Evolutionary conservation across 257 asterid genomes (phyloP).

Genomic region (Solanum habrochaites): DNA sequence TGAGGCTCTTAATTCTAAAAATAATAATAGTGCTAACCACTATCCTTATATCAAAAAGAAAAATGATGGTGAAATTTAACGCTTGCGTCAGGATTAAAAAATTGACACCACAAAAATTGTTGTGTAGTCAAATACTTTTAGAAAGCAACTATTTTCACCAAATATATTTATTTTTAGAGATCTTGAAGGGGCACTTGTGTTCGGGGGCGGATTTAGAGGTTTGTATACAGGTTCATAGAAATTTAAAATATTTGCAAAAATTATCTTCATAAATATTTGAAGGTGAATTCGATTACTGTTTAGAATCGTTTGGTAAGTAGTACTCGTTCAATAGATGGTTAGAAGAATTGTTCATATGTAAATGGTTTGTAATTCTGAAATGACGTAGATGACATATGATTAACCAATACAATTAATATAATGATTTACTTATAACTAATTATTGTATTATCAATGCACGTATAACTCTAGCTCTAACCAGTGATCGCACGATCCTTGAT

Average conservation of each 20-base stretch:
- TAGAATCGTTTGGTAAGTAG: fast-evolving
- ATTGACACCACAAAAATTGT: too few species aligned
- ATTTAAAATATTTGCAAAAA: neutral
- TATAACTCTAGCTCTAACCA: too few species aligned
- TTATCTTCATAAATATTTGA: neutral
- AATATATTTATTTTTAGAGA: neutral
- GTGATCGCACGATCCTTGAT: neutral
- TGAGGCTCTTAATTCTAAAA: neutral
- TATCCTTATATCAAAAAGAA: neutral
- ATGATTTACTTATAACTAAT: too few species aligned
- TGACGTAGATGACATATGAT: too few species aligned
- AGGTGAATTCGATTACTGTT: too few species aligned
- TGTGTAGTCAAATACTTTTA: neutral
- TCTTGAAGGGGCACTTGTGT: neutral
- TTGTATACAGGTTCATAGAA: neutral
- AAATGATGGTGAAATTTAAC: too few species aligned
- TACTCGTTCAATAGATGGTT: neutral
- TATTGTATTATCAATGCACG: too few species aligned
- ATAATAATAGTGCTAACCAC: neutral
- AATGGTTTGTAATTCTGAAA: neutral
- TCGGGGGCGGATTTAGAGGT: neutral
- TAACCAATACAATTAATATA: too few species aligned
- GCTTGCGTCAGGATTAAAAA: too few species aligned
- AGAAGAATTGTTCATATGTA: too few species aligned
- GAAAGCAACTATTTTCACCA: neutral